phyloP scores from a whole-genome alignment of 495 filamentous ascomycete genomes.

The Tuber calosporum region DNA sequence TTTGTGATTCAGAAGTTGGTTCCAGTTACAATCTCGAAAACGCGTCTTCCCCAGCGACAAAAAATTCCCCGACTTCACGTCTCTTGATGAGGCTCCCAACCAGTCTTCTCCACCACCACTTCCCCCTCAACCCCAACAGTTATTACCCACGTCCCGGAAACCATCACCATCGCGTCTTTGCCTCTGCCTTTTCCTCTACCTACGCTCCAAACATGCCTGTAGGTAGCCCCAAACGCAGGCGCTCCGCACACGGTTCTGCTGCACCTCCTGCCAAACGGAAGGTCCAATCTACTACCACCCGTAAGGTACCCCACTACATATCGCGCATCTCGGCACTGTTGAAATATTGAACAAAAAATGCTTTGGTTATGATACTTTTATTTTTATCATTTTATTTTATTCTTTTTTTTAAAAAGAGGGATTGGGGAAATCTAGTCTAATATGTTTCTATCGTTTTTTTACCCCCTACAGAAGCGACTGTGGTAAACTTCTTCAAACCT shows the following conservation, averaged over 20 bases:
- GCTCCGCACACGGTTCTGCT: neutral
- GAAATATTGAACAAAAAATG: neutral
- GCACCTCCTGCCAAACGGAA: slow-evolving; percentile 16
- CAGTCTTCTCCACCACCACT: neutral
- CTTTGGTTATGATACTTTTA: neutral
- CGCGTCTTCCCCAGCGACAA: slow-evolving; percentile 1
- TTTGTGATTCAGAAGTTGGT: neutral
- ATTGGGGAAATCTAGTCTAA: neutral
- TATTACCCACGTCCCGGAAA: neutral
- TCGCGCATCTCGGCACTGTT: neutral
- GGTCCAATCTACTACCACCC: slow-evolving; percentile 24
- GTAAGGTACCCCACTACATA: neutral
- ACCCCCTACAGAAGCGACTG: slow-evolving; percentile 53
- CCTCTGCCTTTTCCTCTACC: neutral
- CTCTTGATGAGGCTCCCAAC: neutral
- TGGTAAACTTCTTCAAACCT: slow-evolving; percentile 84
- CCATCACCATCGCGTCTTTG: neutral
- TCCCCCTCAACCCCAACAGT: neutral
- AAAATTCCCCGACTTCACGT: neutral
- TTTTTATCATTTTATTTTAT: neutral
- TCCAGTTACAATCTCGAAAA: neutral
- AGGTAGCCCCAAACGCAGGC: slow-evolving; percentile 20
- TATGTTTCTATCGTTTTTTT: slow-evolving; percentile 18
- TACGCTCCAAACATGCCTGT: slow-evolving; percentile 19
- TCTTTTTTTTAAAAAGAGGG: neutral